A percentile compares a stretch with the other conserved stretches of the same genome.
Evolutionary conservation across 1,284 basidiomycete genomes (phyloP).

Genomic region (Cerioporus squamosus): DNA sequence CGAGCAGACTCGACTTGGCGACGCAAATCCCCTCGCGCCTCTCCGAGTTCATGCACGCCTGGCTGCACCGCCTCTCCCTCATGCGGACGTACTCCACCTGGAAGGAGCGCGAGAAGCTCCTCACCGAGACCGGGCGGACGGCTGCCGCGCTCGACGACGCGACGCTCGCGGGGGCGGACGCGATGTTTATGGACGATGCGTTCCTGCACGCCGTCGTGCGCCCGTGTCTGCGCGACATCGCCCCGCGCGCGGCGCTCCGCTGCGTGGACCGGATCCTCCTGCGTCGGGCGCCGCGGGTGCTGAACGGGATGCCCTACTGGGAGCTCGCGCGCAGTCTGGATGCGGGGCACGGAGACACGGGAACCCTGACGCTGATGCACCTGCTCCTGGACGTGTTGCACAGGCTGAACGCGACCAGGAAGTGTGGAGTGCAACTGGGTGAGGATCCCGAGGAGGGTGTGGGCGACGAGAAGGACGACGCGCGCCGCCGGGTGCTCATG

Average conservation of each 20-base stretch:
- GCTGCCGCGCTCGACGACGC: conserved; percentile 15
- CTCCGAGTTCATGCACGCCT: conserved; percentile 4
- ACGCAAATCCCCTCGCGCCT: conserved; percentile 6
- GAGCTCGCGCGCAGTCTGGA: conserved; percentile 7
- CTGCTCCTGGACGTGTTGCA: conserved; percentile 20
- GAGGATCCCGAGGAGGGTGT: conserved; percentile 9
- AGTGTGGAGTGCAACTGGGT: neutral
- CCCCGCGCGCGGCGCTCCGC: conserved; percentile 13
- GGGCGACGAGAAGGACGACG: conserved; percentile 2
- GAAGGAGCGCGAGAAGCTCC: conserved; percentile 18
- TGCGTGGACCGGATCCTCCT: conserved; percentile 20
- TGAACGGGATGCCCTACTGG: conserved; percentile 23
- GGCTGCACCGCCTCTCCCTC: conserved; percentile 11
- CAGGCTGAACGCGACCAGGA: conserved; percentile 8
- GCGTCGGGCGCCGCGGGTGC: conserved; percentile 17
- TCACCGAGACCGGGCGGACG: neutral
- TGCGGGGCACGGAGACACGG: conserved; percentile 6
- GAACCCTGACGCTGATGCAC: conserved; percentile 18
- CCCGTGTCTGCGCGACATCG: conserved; percentile 22
- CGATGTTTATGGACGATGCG: conserved; percentile 24
- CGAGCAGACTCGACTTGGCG: conserved; percentile 9
- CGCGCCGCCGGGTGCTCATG: conserved; percentile 12
- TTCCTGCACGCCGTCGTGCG: conserved; percentile 21
- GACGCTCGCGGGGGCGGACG: conserved; percentile 23
- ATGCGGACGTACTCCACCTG: conserved; percentile 12